Conservation (phyloP, 345 rosid species). For the Gossypium longicalyx region DNA sequence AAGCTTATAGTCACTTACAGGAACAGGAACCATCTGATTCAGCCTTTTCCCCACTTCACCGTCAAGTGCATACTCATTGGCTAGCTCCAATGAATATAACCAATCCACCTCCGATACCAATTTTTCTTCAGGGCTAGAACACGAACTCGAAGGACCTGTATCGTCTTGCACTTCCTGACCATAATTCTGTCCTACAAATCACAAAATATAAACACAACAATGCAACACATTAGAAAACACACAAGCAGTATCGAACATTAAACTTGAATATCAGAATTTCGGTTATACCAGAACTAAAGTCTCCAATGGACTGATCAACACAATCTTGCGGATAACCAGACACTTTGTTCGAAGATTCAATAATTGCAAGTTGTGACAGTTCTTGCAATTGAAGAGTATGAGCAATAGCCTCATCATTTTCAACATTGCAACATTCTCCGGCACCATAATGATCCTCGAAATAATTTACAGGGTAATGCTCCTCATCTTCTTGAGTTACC, state of each 20-base stretch:
- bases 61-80: conserved; percentile 42
- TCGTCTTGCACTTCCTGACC: conserved; percentile 44
- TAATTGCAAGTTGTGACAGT: conserved; percentile 49
- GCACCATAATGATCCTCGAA: conserved; percentile 32
- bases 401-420: conserved; percentile 55
- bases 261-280: neutral
- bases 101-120: conserved; percentile 34
- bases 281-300: conserved; percentile 39
- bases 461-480: conserved; percentile 35
- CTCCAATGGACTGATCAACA: conserved; percentile 32
- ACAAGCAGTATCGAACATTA: neutral
- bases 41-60: conserved; percentile 59
- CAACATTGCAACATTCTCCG: conserved; percentile 33
- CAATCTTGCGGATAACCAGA: conserved; percentile 33
- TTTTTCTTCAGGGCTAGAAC: conserved; percentile 46
- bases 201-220: neutral
- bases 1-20: conserved; percentile 40
- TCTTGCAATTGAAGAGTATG: conserved; percentile 51
- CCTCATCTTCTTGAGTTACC: conserved; percentile 28
- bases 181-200: conserved; percentile 27
- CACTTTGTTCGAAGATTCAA: conserved; percentile 26
- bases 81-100: conserved; percentile 38
- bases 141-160: conserved; percentile 38
- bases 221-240: conserved; percentile 4
- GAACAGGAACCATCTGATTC: conserved; percentile 63